Evolutionary conservation across 2,329 filamentous ascomycete species (phyloP).

Genomic region (Aureobasidium lini): DNA sequence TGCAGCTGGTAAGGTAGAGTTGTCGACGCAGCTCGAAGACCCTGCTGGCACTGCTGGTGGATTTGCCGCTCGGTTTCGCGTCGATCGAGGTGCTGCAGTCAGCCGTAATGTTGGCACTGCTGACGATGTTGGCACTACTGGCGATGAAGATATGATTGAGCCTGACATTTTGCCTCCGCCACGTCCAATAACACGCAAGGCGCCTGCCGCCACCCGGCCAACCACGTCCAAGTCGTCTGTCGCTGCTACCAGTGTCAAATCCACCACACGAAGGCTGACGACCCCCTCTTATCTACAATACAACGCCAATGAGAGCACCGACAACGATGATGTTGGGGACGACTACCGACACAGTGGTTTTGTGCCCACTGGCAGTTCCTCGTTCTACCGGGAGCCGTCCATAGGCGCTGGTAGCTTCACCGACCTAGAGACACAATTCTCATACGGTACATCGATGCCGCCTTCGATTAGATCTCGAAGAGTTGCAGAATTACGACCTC

Average conservation of each 20-base stretch:
- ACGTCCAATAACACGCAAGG: not conserved
- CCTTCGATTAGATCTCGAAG: conserved; percentile 4
- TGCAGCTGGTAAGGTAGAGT: conserved; percentile 26
- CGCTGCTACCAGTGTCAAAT: not conserved
- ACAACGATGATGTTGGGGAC: not conserved
- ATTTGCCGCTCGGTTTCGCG: conserved; percentile 7
- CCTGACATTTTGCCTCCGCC: not conserved
- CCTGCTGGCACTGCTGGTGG: conserved; percentile 7
- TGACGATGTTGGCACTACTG: no score
- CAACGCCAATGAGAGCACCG: not conserved
- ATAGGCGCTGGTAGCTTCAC: conserved; percentile 9
- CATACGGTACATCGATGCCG: conserved; percentile 3
- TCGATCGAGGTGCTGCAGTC: conserved; percentile 7
- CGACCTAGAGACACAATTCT: conserved; percentile 11
- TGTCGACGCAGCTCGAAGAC: conserved; percentile 24
- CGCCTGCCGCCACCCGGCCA: not conserved
- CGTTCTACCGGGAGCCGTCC: not conserved
- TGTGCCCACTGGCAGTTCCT: not conserved
- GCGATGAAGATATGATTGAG: conserved; percentile 37
- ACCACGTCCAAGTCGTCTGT: not conserved
- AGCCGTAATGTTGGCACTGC: not conserved
- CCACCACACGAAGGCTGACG: not conserved
- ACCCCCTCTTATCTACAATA: not conserved
- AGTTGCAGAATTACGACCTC: conserved; percentile 10
- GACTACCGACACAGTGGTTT: not conserved